Evolutionary conservation across 768 basidiomycete genomes (phyloP), one percentile per base, ranked within the genome.

Genomic region (Hypholoma sublateritium): DNA sequence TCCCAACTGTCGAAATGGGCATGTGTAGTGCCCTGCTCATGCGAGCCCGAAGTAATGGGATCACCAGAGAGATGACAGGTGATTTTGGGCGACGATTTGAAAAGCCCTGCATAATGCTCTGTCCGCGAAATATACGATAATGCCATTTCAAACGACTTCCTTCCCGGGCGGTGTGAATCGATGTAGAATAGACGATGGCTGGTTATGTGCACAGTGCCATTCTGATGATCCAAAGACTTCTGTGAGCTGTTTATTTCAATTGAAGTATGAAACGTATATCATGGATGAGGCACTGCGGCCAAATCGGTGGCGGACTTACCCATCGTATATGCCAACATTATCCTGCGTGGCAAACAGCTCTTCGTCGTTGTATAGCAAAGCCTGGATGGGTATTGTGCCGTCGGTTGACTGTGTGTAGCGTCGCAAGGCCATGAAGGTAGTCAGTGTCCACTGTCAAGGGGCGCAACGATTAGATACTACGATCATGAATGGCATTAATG

Each of bases 151-250:
- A 94, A 87, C 0, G 93, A 95, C 37, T 80, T 71, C 1, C 73
- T 68, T n/a, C 65, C 68, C 16, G 82, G 70, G 49, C 81, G 74
- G 32, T 75, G 67, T 28, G 70, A 62, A 66, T 91, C 83, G 59
- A 93, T 77, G 74, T 91, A 95, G 75, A 98, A 87, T 0, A 98
- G 73, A 32, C 95, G 87, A 67, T 95, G 92, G 1, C 86, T 88
- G 0, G 95, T 91, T 34, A 90, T 76, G 66, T 88, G 77, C 3
- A 90, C 69, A 0, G 81, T 81, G 24, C 95, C 92, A 45, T 80
- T 73, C 70, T 94, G 92, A 66, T 95, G 88, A 34, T 81, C 77
- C n/a, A 81, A 77, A 4, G 91, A 80, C 74, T 96, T 96, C 78
- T 93, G 88, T 55, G 79, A 79, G 52, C 94, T 97, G 62, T 39